phyloP scores from a whole-genome alignment of 169 alveolate species.

The Cyclospora cayetanensis region DNA sequence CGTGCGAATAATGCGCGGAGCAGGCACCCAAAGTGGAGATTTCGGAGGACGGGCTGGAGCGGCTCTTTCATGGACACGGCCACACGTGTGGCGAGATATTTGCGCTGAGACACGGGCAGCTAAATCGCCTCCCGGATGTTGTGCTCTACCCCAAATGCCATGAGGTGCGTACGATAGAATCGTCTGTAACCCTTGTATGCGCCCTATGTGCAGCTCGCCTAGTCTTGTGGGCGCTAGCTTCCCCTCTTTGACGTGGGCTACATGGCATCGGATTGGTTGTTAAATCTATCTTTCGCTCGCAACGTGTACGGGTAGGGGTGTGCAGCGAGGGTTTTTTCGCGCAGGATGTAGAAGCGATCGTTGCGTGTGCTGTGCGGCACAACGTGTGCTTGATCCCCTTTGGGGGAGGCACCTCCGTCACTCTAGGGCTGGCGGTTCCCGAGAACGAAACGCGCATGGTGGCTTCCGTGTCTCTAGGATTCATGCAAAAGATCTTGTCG shows the following conservation, averaged over 20 bases:
- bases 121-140: constrained; percentile 59
- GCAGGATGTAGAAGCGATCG: constrained; percentile 80
- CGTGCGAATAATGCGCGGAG: too few species aligned
- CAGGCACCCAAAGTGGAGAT: constrained; percentile 57
- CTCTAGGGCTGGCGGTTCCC: constrained; percentile 78
- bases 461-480: constrained; percentile 83
- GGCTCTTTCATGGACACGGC: constrained; percentile 70
- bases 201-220: not conserved
- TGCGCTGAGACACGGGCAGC: constrained; percentile 53
- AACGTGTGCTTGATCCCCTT: constrained; percentile 83
- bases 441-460: constrained; percentile 79
- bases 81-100: constrained; percentile 64
- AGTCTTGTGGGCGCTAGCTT: not conserved
- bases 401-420: constrained; percentile 91
- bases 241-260: constrained; percentile 62
- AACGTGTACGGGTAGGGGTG: constrained; percentile 36
- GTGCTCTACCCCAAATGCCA: constrained; percentile 69
- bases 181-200: not conserved
- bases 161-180: constrained; percentile 32
- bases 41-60: constrained; percentile 46
- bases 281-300: constrained; percentile 79
- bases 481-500: constrained; percentile 82
- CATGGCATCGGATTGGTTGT: not conserved
- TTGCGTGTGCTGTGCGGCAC: constrained; percentile 79
- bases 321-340: too few species aligned